A percentile compares a stretch with the other conserved stretches of the same genome.
phyloP scores from a whole-genome alignment of 228 moss, liverwort and hornwort species.

The Sphagnum fallax region DNA sequence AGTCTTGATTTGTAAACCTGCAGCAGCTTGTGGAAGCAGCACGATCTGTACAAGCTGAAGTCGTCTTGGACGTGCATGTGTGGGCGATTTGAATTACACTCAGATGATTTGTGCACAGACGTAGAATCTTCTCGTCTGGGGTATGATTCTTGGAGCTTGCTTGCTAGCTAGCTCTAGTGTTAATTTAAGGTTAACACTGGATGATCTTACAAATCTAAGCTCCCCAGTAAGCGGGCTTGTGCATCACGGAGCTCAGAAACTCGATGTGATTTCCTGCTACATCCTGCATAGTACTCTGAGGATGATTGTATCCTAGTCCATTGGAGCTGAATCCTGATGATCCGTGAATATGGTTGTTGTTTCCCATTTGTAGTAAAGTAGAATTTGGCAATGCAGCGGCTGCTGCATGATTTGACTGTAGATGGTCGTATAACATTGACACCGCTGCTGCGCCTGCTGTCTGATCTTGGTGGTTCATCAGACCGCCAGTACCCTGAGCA shows the following conservation, averaged over 20 bases:
- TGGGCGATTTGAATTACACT: too few relatives aligned
- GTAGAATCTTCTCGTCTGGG: too few relatives aligned
- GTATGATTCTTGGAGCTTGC: too few relatives aligned
- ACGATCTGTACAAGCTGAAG: too few relatives aligned
- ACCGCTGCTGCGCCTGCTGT: neutral
- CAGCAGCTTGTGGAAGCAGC: too few relatives aligned
- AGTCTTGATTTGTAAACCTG: too few relatives aligned
- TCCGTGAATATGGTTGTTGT: neutral
- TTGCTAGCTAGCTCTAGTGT: too few relatives aligned
- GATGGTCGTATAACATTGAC: neutral
- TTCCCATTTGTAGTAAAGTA: neutral
- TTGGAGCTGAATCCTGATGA: neutral
- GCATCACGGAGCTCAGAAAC: slow-evolving; percentile 2
- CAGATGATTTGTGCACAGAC: too few relatives aligned
- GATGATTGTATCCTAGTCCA: too few relatives aligned
- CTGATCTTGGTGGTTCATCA: neutral
- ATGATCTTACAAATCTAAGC: neutral
- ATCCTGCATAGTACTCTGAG: neutral
- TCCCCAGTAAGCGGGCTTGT: slow-evolving; percentile 33
- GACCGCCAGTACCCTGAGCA: slow-evolving; percentile 1
- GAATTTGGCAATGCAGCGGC: too few relatives aligned
- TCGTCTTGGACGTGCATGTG: too few relatives aligned
- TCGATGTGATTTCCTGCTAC: neutral
- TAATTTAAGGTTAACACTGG: too few relatives aligned
- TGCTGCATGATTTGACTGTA: neutral